These are phyloP conservation scores for Talaromyces sp. DNA, from an alignment of 2,329 filamentous ascomycete species.

Conservation along the genomic window DNA sequence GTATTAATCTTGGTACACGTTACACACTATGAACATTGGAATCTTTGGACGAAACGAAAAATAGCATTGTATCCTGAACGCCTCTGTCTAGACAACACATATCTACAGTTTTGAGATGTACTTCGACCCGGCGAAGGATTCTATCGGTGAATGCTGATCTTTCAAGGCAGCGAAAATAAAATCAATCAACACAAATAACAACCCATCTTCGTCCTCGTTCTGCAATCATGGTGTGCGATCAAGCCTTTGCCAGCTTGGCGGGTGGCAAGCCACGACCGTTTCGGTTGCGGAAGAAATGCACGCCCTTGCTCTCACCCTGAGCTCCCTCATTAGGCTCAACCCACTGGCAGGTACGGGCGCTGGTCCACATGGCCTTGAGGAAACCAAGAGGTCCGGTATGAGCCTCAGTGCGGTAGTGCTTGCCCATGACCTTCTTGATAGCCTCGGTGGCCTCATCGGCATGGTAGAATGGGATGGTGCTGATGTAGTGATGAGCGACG, in stretches of 20 bases:
- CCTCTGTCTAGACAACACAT: conserved; percentile 5
- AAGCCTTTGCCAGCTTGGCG: conserved; percentile 34
- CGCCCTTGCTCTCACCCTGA: conserved; percentile 73
- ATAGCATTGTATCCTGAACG: conserved; percentile 2
- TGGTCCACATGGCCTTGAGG: conserved; percentile 75
- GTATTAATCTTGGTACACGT: no score
- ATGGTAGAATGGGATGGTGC: conserved; percentile 93
- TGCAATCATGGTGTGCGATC: background rate
- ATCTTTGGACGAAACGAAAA: background rate
- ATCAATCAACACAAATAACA: background rate
- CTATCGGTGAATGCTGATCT: background rate
- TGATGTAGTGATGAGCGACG: conserved; percentile 96
- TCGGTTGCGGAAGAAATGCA: conserved; percentile 92
- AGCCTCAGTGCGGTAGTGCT: conserved; percentile 84
- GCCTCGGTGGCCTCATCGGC: conserved; percentile 92
- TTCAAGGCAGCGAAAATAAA: background rate
- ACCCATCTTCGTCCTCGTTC: no score
- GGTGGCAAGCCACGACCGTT: conserved; percentile 74
- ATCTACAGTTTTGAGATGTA: conserved; percentile 13
- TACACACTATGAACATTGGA: background rate
- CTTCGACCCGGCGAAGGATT: conserved; percentile 6
- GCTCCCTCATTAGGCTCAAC: conserved; percentile 87
- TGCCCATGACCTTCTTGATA: conserved; percentile 92
- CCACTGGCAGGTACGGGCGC: conserved; percentile 88
- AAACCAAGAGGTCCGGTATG: conserved; percentile 77